Evolutionary conservation across 192 early-diverging fungal genomes (phyloP).

Genomic region (Linderina pennispora): DNA sequence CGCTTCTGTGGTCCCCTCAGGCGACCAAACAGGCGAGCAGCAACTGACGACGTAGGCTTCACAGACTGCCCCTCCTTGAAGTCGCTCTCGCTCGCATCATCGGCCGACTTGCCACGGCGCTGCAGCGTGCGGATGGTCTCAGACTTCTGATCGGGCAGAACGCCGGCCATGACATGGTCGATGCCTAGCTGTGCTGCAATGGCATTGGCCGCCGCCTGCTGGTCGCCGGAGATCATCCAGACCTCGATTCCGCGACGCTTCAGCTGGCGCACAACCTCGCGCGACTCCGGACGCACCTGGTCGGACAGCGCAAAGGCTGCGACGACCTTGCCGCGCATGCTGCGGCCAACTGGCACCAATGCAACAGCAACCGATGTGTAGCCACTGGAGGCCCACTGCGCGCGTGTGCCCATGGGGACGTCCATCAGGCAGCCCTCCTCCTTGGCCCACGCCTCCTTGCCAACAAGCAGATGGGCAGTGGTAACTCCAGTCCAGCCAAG

Average conservation of each 20-base stretch:
- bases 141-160: conserved; percentile 84
- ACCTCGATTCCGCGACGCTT: conserved; percentile 68
- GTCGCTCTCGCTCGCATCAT: background rate
- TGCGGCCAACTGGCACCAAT: conserved; percentile 32
- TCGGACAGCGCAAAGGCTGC: conserved; percentile 79
- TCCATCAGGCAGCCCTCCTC: conserved; percentile 46
- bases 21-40: no score
- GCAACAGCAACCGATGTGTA: conserved; percentile 49
- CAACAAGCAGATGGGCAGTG: conserved; percentile 50
- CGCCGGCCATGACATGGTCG: conserved; percentile 77
- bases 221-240: conserved; percentile 92
- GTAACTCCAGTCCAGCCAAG: conserved; percentile 18
- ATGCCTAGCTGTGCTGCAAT: conserved; percentile 80
- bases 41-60: no score
- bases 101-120: conserved; percentile 12
- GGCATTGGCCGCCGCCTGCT: conserved; percentile 67
- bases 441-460: conserved; percentile 64
- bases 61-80: background rate
- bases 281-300: conserved; percentile 73
- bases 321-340: conserved; percentile 50
- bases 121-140: conserved; percentile 68
- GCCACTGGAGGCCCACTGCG: conserved; percentile 57
- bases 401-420: conserved; percentile 12
- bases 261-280: conserved; percentile 61
- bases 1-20: no score